A percentile compares a stretch with the other conserved stretches of the same genome.
Evolutionary conservation across 306 rosid species (phyloP).

Genomic region (Cicer bijugum): DNA sequence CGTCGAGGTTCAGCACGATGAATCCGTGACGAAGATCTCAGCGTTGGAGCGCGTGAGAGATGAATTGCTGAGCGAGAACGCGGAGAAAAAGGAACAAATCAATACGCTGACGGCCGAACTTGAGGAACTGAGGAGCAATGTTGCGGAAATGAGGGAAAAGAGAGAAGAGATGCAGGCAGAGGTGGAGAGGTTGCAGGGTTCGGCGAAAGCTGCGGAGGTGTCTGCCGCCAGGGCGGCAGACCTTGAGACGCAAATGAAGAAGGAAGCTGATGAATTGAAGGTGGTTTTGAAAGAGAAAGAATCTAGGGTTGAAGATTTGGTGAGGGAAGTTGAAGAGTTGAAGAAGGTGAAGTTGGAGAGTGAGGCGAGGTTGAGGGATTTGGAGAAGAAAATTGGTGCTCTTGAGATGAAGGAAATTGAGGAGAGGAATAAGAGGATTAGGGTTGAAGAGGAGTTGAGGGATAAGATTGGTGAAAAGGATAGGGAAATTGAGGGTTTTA

Average conservation of each 20-base stretch:
- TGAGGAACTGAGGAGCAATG: slow-evolving; percentile 51
- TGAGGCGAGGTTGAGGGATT: slow-evolving; percentile 69
- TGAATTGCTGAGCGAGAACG: slow-evolving; percentile 53
- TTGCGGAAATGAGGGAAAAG: slow-evolving; percentile 54
- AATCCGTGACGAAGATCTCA: slow-evolving; percentile 55
- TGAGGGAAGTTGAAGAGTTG: slow-evolving; percentile 60
- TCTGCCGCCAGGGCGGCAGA: slow-evolving; percentile 71
- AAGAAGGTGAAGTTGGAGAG: slow-evolving; percentile 59
- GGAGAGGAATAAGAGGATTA: slow-evolving; percentile 78
- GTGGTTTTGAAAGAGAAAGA: slow-evolving; percentile 57
- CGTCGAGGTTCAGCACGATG: slow-evolving; percentile 45
- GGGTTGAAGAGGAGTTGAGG: slow-evolving; percentile 82
- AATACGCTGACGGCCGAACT: slow-evolving; percentile 56
- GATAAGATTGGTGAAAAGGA: slow-evolving; percentile 72
- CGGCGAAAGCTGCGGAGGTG: slow-evolving; percentile 49
- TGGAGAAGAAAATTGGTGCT: slow-evolving; percentile 79
- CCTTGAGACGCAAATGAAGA: slow-evolving; percentile 69
- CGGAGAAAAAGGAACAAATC: slow-evolving; percentile 55
- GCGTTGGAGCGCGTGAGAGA: slow-evolving; percentile 62
- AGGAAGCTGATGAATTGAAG: slow-evolving; percentile 57
- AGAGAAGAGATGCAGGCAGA: slow-evolving; percentile 58
- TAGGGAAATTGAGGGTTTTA: slow-evolving; percentile 52
- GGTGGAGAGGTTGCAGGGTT: slow-evolving; percentile 51
- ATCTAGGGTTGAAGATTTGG: slow-evolving; percentile 55
- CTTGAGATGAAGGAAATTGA: slow-evolving; percentile 85